Evolutionary conservation across 768 basidiomycete species (phyloP), one percentile per base, ranked within the genome.

Genomic region (Scleroderma citrinum): DNA sequence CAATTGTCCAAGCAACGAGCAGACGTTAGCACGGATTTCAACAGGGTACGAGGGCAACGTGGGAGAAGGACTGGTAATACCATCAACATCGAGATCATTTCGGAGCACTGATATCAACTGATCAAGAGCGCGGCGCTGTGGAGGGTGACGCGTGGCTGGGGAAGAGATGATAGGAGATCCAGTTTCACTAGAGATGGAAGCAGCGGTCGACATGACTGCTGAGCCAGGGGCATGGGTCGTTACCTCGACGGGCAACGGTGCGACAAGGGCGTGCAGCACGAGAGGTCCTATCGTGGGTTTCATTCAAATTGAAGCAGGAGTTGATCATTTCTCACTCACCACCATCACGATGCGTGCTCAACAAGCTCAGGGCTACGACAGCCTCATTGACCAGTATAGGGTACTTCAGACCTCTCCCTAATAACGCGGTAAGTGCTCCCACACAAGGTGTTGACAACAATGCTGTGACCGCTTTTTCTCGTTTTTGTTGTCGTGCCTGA

Each of bases 361-460:
- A 66, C 44, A 97, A 64, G 36, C 84, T 88, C 51, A 95, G 67
- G 4, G 89, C 88, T 37, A 96, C 80, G 19, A 94, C 74, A 2
- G 85, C 89, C 65, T 98, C 95, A 56, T 92, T 95, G 47, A 96
- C 78, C 29, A 98, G 74, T 35, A 92, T 73, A 1, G 89, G 85
- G 61, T 91, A 92, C 61, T 83, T 85, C 53, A 76, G 80, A 60
- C 89, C 90, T 53, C 85, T 76, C 21, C 80, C 79, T 16, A 94
- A 73, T 49, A 96, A 78, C 48, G 76, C 80, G 1, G 82, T 77
- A 29, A 98, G 73, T 23, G 81, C 77, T 3, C 74, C 73, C 0
- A 80, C 77, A 50, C 78, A 80, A 16, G 80, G 73, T n/a, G 69
- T 61, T 13, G 72, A 80, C 29, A 76, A 67, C 17, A 88, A 63